phyloP scores from a whole-genome alignment of 73 alveolate species.

The Chromera velia region DNA sequence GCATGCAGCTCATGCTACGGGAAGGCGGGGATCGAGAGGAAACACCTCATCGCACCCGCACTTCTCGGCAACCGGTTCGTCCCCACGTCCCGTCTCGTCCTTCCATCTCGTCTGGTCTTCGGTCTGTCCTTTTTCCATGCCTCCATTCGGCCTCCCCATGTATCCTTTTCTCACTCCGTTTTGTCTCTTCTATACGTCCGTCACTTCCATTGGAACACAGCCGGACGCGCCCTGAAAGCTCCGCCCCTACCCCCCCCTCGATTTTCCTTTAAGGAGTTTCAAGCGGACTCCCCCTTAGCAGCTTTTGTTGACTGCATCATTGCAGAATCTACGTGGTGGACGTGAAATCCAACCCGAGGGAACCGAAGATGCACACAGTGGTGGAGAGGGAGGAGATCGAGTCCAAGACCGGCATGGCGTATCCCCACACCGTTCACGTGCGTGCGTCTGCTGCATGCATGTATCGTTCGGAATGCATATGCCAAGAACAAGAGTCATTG shows the following conservation, averaged over 20 bases:
- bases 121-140: slow-evolving; percentile 3
- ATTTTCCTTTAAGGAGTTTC: too few relatives aligned
- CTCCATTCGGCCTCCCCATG: slow-evolving; percentile 19
- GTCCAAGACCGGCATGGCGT: too few relatives aligned
- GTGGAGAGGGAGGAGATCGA: background rate
- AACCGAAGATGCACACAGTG: background rate
- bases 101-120: background rate
- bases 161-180: slow-evolving; percentile 9
- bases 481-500: too few relatives aligned
- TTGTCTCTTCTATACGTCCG: too few relatives aligned
- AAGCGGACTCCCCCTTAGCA: too few relatives aligned
- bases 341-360: background rate
- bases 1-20: slow-evolving; percentile 10
- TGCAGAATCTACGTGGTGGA: background rate
- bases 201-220: too few relatives aligned
- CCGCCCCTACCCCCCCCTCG: too few relatives aligned
- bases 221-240: too few relatives aligned
- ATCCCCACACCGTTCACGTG: too few relatives aligned
- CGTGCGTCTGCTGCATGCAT: too few relatives aligned
- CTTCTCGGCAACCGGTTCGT: background rate
- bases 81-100: background rate
- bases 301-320: too few relatives aligned
- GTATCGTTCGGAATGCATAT: too few relatives aligned
- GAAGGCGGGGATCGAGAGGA: background rate
- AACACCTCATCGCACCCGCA: background rate